Evolutionary conservation across 2,329 filamentous ascomycete genomes (phyloP).

Genomic region (Claviceps sorghi): DNA sequence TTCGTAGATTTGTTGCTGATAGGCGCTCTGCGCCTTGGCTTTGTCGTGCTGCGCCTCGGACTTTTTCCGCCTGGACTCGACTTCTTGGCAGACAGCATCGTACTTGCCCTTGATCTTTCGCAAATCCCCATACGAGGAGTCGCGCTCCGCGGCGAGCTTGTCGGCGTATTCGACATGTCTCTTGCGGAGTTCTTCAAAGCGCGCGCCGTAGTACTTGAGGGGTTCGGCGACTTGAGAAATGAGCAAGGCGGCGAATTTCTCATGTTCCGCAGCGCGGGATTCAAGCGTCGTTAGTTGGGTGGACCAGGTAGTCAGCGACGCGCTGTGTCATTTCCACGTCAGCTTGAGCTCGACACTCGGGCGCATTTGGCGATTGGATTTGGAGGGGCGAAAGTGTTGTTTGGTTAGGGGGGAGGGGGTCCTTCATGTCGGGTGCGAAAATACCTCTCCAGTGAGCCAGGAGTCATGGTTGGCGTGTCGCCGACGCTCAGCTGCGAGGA

Average conservation of each 20-base stretch:
- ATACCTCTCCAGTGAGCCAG: constrained; percentile 81
- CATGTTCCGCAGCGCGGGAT: constrained; percentile 74
- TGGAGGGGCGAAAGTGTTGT: not conserved
- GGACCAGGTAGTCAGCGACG: constrained; percentile 92
- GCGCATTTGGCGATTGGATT: too few relatives aligned
- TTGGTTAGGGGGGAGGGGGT: not conserved
- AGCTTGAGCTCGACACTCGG: not conserved
- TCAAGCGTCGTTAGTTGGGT: constrained; percentile 87
- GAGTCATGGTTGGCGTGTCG: constrained; percentile 82
- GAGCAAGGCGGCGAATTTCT: constrained; percentile 66
- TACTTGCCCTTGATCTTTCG: constrained; percentile 90
- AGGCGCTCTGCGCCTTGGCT: constrained; percentile 76
- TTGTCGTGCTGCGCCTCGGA: constrained; percentile 90
- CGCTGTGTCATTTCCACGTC: constrained; percentile 33
- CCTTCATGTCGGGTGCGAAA: not conserved
- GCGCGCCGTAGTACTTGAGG: constrained; percentile 54
- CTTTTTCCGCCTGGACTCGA: constrained; percentile 90
- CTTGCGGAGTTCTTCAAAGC: constrained; percentile 87
- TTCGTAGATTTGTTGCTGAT: constrained; percentile 80
- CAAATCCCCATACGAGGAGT: constrained; percentile 68
- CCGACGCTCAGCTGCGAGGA: constrained; percentile 79
- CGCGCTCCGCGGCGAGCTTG: constrained; percentile 81
- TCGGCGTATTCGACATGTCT: constrained; percentile 76
- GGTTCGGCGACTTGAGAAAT: constrained; percentile 73
- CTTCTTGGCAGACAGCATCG: constrained; percentile 81